These are phyloP conservation scores for Herpotrichia juniperi DNA, from an alignment of 2,329 filamentous ascomycete species.

Conservation along the genomic window DNA sequence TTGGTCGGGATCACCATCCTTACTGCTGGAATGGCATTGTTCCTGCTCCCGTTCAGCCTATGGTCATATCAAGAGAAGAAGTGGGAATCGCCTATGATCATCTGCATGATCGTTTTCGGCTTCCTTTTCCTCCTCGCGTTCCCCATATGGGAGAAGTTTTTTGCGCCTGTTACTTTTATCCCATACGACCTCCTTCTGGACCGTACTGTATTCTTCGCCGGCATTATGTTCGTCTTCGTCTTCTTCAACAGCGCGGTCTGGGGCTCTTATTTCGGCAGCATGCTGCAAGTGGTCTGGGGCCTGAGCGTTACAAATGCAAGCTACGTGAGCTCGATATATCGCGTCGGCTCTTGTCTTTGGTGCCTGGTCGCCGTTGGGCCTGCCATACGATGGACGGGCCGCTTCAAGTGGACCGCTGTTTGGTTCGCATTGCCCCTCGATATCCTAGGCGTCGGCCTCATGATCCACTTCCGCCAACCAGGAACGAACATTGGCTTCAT, in stretches of 20 bases:
- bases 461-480: slow-evolving; percentile 35
- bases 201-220: slow-evolving; percentile 57
- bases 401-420: slow-evolving; percentile 23
- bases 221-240: slow-evolving; percentile 49
- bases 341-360: slow-evolving; percentile 26
- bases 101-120: slow-evolving; percentile 44
- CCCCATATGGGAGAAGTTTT: slow-evolving; percentile 43
- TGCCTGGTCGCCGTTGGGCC: slow-evolving; percentile 11
- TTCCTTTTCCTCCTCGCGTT: slow-evolving; percentile 38
- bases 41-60: slow-evolving; percentile 71
- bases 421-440: slow-evolving; percentile 23
- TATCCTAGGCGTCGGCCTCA: slow-evolving; percentile 27
- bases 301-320: slow-evolving; percentile 33
- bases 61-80: slow-evolving; percentile 27
- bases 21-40: slow-evolving; percentile 63
- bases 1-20: slow-evolving; percentile 65
- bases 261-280: slow-evolving; percentile 45
- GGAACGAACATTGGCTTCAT: slow-evolving; percentile 31
- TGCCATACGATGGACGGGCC: slow-evolving; percentile 21
- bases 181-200: slow-evolving; percentile 44
- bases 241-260: slow-evolving; percentile 37
- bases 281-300: slow-evolving; percentile 44
- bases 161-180: slow-evolving; percentile 45
- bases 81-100: slow-evolving; percentile 36
- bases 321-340: slow-evolving; percentile 42